Percentiles rank a stretch among this genome's conserved stretches.
Evolutionary conservation across 345 rosid genomes (phyloP).

Genomic region (Iberis pinnata): DNA sequence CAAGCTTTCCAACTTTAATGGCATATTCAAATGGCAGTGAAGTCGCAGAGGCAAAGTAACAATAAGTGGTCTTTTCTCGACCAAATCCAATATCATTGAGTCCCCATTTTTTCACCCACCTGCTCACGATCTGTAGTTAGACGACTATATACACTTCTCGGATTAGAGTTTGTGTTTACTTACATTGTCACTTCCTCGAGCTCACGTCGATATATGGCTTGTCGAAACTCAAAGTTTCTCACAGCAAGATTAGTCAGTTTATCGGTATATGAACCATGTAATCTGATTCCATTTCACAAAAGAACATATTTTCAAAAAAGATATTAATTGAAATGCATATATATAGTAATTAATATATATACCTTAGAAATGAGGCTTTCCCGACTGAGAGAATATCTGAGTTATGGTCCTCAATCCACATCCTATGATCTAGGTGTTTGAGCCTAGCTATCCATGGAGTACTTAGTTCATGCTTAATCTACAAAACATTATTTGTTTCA

Average conservation of each 20-base stretch:
- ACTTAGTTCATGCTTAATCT: constrained; percentile 45
- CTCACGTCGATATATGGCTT: constrained; percentile 41
- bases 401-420: constrained; percentile 49
- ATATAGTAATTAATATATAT: not conserved
- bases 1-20: constrained; percentile 19
- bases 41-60: constrained; percentile 44
- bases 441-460: constrained; percentile 52
- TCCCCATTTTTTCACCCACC: constrained; percentile 46
- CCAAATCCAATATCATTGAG: constrained; percentile 54
- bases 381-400: constrained; percentile 39
- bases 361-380: constrained; percentile 47
- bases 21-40: constrained; percentile 32
- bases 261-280: constrained; percentile 17
- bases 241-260: constrained; percentile 39
- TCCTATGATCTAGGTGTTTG: constrained; percentile 56
- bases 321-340: not conserved
- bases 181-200: constrained; percentile 43
- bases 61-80: constrained; percentile 49
- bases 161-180: too few species aligned
- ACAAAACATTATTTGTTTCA: not conserved
- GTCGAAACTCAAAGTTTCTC: constrained; percentile 35
- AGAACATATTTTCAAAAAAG: too few species aligned
- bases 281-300: too few species aligned
- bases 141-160: too few species aligned
- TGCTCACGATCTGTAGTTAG: too few species aligned